Evolutionary conservation across 1,284 basidiomycete genomes (phyloP), one percentile per base, ranked within the genome.

Genomic region (Meira nashicola): DNA sequence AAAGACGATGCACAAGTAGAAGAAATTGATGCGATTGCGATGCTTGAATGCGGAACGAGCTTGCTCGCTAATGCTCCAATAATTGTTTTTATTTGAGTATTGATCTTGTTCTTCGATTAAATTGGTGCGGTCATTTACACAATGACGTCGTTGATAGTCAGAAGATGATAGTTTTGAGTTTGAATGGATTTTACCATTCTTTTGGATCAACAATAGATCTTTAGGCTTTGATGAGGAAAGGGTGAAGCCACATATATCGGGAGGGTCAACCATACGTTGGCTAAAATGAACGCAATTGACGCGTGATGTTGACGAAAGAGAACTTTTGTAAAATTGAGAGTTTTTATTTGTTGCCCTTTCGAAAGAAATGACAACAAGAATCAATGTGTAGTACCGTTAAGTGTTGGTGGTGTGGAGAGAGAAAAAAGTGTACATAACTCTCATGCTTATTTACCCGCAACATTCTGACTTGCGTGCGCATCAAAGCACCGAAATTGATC

Each of bases 181-280:
- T 43, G n/a, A 43, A 43, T 3, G 41, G 41, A 4, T 43, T 43
- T 43, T 33, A 33, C 28, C 28, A 33, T 33, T 33, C 28, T 33
- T 8, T 15, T 43, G 3, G 41, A 21, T 15, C 41, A 10, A 43
- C 3, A 43, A 4, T 3, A 43, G 10, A 43, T n/a, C n/a, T n/a
- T 43, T n/a, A 15, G 15, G 41, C 46, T 48, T 19, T 25, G 17
- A 48, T 48, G 17, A 25, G 23, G 21, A 21, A 23, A 48, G 46
- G 14, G 12, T 48, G 41, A n/a, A 43, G 46, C 21, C 25, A 14
- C 25, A 14, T 23, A 48, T 17, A 48, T 25, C 46, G 25, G 46
- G 46, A 48, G 46, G 46, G 25, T 48, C 46, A 23, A 48, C 46
- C 46, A 48, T 48, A 23, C 46, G 46, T 48, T 48, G 46, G 46